Base-by-base conservation (phyloP, 2,329 filamentous ascomycete genomes). In the Monosporascus ibericus region DNA sequence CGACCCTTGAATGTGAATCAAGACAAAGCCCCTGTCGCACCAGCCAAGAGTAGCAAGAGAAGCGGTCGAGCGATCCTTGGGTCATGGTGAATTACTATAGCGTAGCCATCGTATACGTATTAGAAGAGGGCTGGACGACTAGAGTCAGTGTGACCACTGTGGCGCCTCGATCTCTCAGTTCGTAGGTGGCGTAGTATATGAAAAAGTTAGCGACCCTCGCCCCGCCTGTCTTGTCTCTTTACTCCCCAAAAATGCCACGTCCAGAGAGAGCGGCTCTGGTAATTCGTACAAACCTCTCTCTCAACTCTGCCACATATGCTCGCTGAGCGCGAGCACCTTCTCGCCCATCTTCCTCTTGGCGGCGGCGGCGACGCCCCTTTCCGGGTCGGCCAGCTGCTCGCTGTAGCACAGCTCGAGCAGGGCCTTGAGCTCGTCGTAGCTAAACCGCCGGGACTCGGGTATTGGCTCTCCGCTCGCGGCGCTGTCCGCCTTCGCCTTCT, bases 321-420 rank as follows among this genome's bases (percentile, higher is more conserved):
- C 87, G 62, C 84, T 87, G 61, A 92, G 72, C 60, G 80, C 81
- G 55, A 88, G 69, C 63, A 88, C 68, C 72, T 86, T 85, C 62
- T 89, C 86, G 52, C 82, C 85, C 78, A 90, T 78, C 64, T 80
- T 78, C 64, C 87, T 77, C 74, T 81, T 84, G 3, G 87, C 87
- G 54, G 82, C 80, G 22, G 82, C 76, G 44, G 78, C 80, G 52
- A 88, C 81, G 34, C 88, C 86, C 58, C 88, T 74, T 70, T 88
- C 82, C 48, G 83, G 79, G 60, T 85, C 84, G 6, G 78, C 78
- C 58, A 88, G 66, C 63, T 79, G 79, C 69, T 87, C 85, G 61
- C 84, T 87, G 62, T 84, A 87, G 67, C 78, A 87, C 50, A 88
- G 71, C 72, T 87, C 84, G 48, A 88, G 66, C 55, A 88, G 69